Evolutionary conservation across 2,329 filamentous ascomycete genomes (phyloP), one percentile per base, ranked within the genome.

Genomic region (Chalaropsis ovoidea): DNA sequence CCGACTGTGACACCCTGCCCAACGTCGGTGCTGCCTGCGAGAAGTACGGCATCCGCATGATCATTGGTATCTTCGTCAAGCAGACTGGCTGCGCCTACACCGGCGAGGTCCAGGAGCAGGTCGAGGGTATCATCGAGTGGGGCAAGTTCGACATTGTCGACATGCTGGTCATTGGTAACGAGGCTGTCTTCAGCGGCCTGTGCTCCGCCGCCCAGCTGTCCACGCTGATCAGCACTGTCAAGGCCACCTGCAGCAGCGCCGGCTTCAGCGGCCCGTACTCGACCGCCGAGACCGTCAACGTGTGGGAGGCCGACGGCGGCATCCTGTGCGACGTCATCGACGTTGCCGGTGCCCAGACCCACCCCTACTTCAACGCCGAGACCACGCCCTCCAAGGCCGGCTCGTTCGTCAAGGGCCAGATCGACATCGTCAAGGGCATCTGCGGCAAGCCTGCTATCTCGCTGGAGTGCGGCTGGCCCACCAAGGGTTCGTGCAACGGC

Each of bases 391-490:
- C 76, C 3, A 72, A 82, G 62, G 91, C 92, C 65, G 93, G 93
- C 74, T 74, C 78, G 63, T 96, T 96, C 75, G 88, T 92, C 71
- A 77, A 80, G 70, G 73, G 80, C 71, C 86, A 96, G 81, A 83
- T 96, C 69, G 78, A 84, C 60, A 80, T 89, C 69, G 85, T 95
- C 69, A 77, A 84, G 74, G 74, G 75, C 58, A 78, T 90, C 71
- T 97, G 93, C 83, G 82, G 82, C 74, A 88, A 88, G 80, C 77
- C 83, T 45, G 86, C 86, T 70, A 85, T 90, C 80, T 90, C 93
- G 78, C 81, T 95, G 71, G 93, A 97, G 85, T 89, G 88, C 66
- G 93, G 93, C 72, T 97, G 92, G 91, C 93, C 93, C 69, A 85
- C 79, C 64, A 70, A 74, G 7, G 92, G 92, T 73, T 71, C 75